phyloP scores from a whole-genome alignment of 1,284 basidiomycete species.

The Fomitopsis palustris region DNA sequence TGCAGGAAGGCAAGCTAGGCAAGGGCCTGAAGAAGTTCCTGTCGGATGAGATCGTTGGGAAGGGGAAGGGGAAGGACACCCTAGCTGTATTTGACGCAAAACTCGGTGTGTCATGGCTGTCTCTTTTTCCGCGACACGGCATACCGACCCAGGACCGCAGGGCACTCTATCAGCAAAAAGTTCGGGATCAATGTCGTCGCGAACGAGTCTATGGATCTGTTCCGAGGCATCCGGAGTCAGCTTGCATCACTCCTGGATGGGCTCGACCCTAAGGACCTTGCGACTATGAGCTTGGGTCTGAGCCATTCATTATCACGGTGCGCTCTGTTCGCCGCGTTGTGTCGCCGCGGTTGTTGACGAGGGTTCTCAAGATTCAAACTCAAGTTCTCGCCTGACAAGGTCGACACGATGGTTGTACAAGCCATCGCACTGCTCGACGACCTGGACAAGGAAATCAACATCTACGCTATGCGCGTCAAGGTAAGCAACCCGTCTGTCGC shows the following conservation, averaged over 20 bases:
- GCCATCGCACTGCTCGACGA: slow-evolving; percentile 98
- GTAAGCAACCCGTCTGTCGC: slow-evolving; percentile 36
- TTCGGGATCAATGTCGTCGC: slow-evolving; percentile 85
- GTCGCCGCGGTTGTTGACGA: neutral
- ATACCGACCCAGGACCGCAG: slow-evolving; percentile 33
- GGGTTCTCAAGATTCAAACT: slow-evolving; percentile 82
- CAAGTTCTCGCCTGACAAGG: slow-evolving; percentile 99
- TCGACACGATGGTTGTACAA: slow-evolving; percentile 99
- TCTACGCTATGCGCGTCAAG: slow-evolving; percentile 98
- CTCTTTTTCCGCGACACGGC: neutral
- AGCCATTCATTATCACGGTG: slow-evolving; percentile 93
- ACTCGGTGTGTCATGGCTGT: slow-evolving; percentile 60
- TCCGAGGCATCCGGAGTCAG: slow-evolving; percentile 94
- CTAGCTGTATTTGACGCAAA: slow-evolving; percentile 89
- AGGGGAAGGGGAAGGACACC: slow-evolving; percentile 87
- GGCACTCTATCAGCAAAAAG: slow-evolving; percentile 88
- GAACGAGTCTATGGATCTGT: slow-evolving; percentile 77
- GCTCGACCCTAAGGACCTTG: slow-evolving; percentile 91
- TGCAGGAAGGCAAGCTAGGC: slow-evolving; percentile 91
- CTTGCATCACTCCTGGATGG: slow-evolving; percentile 85
- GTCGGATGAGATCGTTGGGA: slow-evolving; percentile 81
- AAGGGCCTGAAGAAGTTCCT: slow-evolving; percentile 95
- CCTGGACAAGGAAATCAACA: slow-evolving; percentile 99
- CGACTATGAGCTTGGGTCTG: slow-evolving; percentile 97
- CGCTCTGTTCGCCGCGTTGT: slow-evolving; percentile 3